These are phyloP conservation scores for Carex littledalei DNA, from an alignment of 176 grass and related monocot genomes.

Conservation along the genomic window DNA sequence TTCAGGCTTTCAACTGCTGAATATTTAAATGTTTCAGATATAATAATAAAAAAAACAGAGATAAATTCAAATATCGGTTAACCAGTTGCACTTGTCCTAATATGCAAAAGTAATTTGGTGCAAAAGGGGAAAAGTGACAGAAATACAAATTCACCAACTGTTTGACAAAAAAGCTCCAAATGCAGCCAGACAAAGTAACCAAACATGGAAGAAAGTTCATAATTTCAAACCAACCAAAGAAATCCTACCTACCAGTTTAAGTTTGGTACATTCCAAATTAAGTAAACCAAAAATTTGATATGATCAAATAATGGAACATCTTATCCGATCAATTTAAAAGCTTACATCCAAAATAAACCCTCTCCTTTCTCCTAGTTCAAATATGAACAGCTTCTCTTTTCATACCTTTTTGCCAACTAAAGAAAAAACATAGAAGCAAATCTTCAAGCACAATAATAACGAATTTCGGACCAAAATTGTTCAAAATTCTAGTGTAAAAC, in stretches of 20 bases:
- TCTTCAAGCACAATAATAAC: not conserved
- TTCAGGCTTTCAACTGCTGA: constrained; percentile 33
- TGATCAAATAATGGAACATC: not conserved
- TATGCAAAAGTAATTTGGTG: constrained; percentile 8
- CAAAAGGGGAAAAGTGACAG: not conserved
- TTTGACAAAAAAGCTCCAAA: constrained; percentile 18
- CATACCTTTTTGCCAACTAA: not conserved
- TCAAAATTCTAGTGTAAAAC: not conserved
- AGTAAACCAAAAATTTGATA: not conserved
- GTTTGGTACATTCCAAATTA: not conserved
- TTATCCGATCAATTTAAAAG: not conserved
- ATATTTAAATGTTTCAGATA: constrained; percentile 13
- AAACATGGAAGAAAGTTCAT: constrained; percentile 10
- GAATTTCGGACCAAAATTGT: not conserved
- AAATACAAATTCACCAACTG: constrained; percentile 17
- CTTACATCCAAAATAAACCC: not conserved
- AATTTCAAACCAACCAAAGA: constrained; percentile 25
- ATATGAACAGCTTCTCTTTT: not conserved
- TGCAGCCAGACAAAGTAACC: not conserved
- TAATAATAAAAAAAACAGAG: not conserved
- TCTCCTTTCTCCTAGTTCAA: not conserved
- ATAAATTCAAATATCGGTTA: not conserved
- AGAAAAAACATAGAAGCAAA: not conserved
- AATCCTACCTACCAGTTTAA: constrained; percentile 16
- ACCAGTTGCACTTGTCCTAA: not conserved